Evolutionary conservation across 2,329 filamentous ascomycete species (phyloP).

Genomic region (Claviceps africana): DNA sequence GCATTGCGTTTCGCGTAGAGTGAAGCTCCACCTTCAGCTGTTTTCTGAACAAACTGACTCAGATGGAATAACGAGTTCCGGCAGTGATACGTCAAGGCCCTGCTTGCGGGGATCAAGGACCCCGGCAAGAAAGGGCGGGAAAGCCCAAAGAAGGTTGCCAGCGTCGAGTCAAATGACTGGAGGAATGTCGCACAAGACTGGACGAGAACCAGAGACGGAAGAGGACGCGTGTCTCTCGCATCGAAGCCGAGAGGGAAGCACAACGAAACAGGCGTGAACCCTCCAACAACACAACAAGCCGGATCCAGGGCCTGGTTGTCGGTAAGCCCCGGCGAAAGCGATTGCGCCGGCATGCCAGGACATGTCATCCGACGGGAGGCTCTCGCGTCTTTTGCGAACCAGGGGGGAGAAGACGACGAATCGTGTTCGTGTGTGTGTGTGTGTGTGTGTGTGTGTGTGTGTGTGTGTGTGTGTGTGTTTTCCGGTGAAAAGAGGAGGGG

Average conservation of each 20-base stretch:
- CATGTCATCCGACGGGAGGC: neutral
- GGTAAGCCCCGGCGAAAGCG: neutral
- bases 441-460: too few species aligned
- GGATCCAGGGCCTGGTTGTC: neutral
- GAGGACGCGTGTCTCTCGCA: neutral
- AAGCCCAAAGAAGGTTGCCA: neutral
- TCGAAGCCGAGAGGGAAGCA: neutral
- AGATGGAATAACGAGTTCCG: neutral
- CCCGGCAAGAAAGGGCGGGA: neutral
- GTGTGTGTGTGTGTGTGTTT: too few species aligned
- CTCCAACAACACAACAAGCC: neutral
- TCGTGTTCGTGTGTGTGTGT: too few species aligned
- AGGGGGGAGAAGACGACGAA: too few species aligned
- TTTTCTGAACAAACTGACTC: neutral
- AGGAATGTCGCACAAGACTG: neutral
- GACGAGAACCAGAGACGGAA: neutral
- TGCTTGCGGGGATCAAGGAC: neutral
- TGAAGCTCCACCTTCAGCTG: neutral
- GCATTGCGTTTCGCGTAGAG: too few species aligned
- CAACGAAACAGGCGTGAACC: neutral
- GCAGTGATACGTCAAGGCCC: neutral
- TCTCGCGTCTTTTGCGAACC: neutral
- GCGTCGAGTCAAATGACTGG: neutral
- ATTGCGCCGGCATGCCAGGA: neutral
- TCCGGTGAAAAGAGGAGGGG: too few species aligned